phyloP scores from a whole-genome alignment of 306 rosid species.

The Hylodesmum podocarpum region DNA sequence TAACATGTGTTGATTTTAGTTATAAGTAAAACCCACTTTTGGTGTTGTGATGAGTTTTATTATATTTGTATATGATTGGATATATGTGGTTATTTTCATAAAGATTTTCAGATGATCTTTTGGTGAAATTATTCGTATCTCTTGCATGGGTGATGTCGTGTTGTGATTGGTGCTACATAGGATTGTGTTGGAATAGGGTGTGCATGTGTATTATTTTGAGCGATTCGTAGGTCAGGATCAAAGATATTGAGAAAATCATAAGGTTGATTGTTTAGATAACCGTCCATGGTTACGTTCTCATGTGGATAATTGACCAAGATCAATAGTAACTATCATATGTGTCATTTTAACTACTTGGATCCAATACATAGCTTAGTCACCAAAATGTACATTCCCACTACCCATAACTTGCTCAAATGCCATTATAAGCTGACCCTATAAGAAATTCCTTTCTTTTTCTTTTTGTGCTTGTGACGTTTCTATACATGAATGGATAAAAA shows the following conservation, averaged over 20 bases:
- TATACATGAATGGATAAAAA: not conserved
- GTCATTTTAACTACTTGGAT: slow-evolving; percentile 31
- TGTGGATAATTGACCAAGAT: slow-evolving; percentile 44
- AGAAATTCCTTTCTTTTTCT: not conserved
- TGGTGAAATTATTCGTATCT: slow-evolving; percentile 14
- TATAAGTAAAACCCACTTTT: slow-evolving; percentile 7
- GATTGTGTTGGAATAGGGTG: not conserved
- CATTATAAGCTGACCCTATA: not conserved
- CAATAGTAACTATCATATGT: slow-evolving; percentile 25
- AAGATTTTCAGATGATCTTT: not conserved
- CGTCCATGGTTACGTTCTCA: slow-evolving; percentile 51
- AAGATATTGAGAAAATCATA: slow-evolving; percentile 38
- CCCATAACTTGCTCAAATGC: slow-evolving; percentile 1
- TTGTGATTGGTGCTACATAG: slow-evolving; percentile 28
- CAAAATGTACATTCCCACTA: slow-evolving; percentile 34
- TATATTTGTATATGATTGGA: not conserved
- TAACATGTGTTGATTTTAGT: slow-evolving; percentile 2
- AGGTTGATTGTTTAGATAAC: slow-evolving; percentile 32
- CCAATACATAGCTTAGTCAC: slow-evolving; percentile 20
- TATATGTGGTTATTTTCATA: not conserved
- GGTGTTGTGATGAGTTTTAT: slow-evolving; percentile 48
- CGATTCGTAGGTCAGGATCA: slow-evolving; percentile 32
- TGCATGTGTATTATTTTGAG: slow-evolving; percentile 5
- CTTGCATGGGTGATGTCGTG: slow-evolving; percentile 20
- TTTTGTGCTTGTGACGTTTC: not conserved